Evolutionary conservation across 306 rosid genomes (phyloP).

Genomic region (Rosa multiflora): DNA sequence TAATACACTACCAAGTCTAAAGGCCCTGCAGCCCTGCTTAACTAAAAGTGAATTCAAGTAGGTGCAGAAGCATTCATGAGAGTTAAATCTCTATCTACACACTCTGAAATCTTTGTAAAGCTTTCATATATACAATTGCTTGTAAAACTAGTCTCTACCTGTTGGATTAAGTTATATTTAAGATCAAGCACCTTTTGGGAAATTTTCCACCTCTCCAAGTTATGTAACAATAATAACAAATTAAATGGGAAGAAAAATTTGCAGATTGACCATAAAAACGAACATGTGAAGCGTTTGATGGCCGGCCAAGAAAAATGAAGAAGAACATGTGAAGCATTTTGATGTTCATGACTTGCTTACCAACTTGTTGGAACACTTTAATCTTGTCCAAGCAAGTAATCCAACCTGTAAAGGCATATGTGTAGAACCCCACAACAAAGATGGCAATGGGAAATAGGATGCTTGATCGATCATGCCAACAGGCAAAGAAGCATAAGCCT

Average conservation of each 20-base stretch:
- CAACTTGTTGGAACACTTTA: conserved; percentile 17
- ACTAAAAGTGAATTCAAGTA: conserved; percentile 6
- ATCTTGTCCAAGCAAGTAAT: conserved; percentile 25
- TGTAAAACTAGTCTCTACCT: not conserved
- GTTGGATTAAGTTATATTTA: not conserved
- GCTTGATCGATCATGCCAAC: not conserved
- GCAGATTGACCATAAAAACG: not conserved
- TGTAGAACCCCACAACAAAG: conserved; percentile 21
- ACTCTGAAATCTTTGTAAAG: conserved; percentile 10
- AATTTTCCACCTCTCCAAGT: not conserved
- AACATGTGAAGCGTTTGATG: conserved; percentile 23
- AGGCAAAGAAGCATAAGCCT: not conserved
- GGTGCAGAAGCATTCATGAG: conserved; percentile 18
- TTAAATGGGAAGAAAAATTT: not conserved
- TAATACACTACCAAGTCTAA: conserved; percentile 1
- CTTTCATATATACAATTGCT: conserved; percentile 6
- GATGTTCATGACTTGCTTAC: conserved; percentile 7
- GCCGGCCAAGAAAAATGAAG: not conserved
- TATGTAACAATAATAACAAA: not conserved
- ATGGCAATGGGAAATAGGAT: conserved; percentile 1
- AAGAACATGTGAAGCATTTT: conserved; percentile 11
- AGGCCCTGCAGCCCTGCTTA: conserved; percentile 11
- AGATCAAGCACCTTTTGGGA: not conserved
- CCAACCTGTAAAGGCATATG: conserved; percentile 38
- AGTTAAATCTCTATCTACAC: conserved; percentile 20